Base-by-base conservation (phyloP, 1,284 basidiomycete species). In the Neolentinus lepideus region DNA sequence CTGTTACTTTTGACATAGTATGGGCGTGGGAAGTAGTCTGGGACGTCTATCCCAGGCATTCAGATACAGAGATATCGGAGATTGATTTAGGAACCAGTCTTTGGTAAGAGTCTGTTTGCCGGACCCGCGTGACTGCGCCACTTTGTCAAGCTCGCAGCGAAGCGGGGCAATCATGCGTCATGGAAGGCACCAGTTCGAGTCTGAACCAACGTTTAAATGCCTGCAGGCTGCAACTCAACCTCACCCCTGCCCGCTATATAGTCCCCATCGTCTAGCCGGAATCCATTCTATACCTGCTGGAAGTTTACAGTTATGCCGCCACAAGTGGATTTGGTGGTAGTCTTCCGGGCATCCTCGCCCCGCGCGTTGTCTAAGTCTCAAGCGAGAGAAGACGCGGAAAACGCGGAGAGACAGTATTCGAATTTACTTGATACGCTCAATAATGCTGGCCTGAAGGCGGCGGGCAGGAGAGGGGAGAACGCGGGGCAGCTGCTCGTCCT, bases 401-500 rank as follows among this genome's bases (percentile, higher is more conserved):
- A 81, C 60, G 84, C 87, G 2, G 79, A 85, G 61, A 73, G 76
- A 35, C 88, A 92, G 61, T 92, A 92, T 64, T 71, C 72, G 19
- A 74, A 75, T 10, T 75, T 93, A 31, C 71, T 90, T n/a, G 71
- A 80, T 11, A 77, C 76, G 0, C 76, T 93, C 10, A 78, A 73
- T 21, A 71, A 74, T 22, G 82, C 81, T 0, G 87, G 86, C 1
- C 69, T 93, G 52, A 78, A 78, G 50, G 88, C 84, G 0, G 84
- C 85, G 0, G 88, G 88, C 9, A 78, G 88, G 60, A 75, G 85
- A 21, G 90, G 90, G 12, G 85, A 87, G 62, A 77, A 79, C 11
- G 76, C 88, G 54, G 88, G 89, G 3, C 88, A 95, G 62, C 67
- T 96, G 2, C 77, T 95, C 52, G 74, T 97, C 2, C 84, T 97